Evolutionary conservation across 495 filamentous ascomycete genomes (phyloP), one percentile per base, ranked within the genome.

Genomic region (Lepidopterella palustris): DNA sequence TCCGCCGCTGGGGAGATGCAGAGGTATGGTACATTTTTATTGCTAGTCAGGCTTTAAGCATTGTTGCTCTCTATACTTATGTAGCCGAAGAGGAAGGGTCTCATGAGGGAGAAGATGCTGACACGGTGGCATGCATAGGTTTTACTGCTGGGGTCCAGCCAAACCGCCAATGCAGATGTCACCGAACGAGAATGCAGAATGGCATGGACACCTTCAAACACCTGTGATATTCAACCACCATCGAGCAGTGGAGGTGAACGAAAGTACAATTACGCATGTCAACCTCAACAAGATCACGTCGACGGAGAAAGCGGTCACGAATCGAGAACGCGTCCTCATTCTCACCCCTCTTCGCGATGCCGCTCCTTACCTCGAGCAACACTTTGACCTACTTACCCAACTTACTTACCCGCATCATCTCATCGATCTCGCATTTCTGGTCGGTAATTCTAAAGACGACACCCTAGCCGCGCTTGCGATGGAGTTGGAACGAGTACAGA

Each of bases 161-260:
- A 96, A 92, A 77, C 79, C 93, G 11, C 93, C 93, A 49, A 95
- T 95, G 86, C 84, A 92, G 40, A 96, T 98, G 88, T 82, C 84
- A 29, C 75, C 86, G 24, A 95, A 96, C 67, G 93, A 97, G 69
- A 87, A 95, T 73, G 83, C 83, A 48, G 82, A 86, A 59, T 98
- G 93, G 93, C 86, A 88, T 61, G 82, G 84, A 55, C 91, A 96
- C 70, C 76, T 90, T 53, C 84, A 90, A 61, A 97, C 93, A 8
- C 93, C 93, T 35, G 88, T 97, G 58, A 82, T 96, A 62, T 96
- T 93, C 80, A 98, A 98, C 74, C 89, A 88, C 73, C 95, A 97
- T 74, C 82, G 85, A 61, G 88, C 93, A 42, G 78, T 95, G 62
- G 84, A 87, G 70, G 78, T 96, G 70, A 92, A 96, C 73, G 82